Percentiles rank a stretch among this genome's conserved stretches.
Conservation (phyloP, 306 rosid genomes). For the Herpetospermum pedunculosum region DNA sequence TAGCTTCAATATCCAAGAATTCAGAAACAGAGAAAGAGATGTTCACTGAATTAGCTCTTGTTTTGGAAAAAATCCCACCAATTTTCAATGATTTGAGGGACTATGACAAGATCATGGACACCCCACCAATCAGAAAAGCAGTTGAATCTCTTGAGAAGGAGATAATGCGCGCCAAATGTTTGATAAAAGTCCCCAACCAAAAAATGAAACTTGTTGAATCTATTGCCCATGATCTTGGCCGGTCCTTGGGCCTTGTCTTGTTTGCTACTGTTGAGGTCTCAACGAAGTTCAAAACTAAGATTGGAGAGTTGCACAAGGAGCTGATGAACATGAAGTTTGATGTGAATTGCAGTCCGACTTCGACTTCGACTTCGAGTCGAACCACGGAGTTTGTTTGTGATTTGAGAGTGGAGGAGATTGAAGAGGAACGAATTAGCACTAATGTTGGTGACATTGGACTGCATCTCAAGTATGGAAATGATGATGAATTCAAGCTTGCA, state of each 20-base stretch:
- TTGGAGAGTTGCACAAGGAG: conserved; percentile 38
- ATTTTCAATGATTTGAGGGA: conserved; percentile 48
- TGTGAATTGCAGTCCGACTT: conserved; percentile 27
- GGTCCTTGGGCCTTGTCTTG: conserved; percentile 65
- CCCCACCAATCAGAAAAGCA: conserved; percentile 47
- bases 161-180: conserved; percentile 32
- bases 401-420: conserved; percentile 35
- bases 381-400: conserved; percentile 30
- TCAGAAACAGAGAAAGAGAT: conserved; percentile 27
- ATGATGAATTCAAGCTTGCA: conserved; percentile 49
- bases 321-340: conserved; percentile 46
- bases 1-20: conserved; percentile 37
- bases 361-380: conserved; percentile 38
- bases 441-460: conserved; percentile 37
- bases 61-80: conserved; percentile 38
- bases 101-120: conserved; percentile 27
- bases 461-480: conserved; percentile 63
- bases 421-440: conserved; percentile 32
- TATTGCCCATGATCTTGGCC: conserved; percentile 58
- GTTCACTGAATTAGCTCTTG: conserved; percentile 38
- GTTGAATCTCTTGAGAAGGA: conserved; percentile 62
- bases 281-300: conserved; percentile 37
- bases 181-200: conserved; percentile 25
- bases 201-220: conserved; percentile 46
- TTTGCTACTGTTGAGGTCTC: conserved; percentile 53